Evolutionary conservation across 1,284 basidiomycete genomes (phyloP).

Genomic region (Athelia sp.): DNA sequence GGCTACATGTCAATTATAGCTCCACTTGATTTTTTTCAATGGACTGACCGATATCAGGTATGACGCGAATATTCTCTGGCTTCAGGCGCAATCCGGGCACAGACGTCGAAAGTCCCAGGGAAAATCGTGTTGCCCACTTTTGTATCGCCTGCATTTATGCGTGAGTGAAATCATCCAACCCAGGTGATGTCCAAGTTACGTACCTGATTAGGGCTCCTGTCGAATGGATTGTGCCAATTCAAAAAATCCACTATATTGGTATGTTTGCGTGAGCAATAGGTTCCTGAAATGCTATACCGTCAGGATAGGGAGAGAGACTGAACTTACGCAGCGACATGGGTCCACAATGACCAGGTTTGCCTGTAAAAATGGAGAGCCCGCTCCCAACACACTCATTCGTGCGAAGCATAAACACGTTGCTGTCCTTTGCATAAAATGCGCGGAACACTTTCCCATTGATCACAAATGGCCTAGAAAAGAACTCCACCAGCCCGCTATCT

Average conservation of each 20-base stretch:
- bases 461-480: conserved; percentile 33
- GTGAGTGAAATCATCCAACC: conserved; percentile 21
- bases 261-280: too few species aligned
- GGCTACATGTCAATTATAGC: too few species aligned
- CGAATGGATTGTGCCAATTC: conserved; percentile 19
- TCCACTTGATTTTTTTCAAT: too few species aligned
- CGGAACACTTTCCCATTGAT: conserved; percentile 38
- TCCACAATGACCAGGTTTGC: conserved; percentile 23
- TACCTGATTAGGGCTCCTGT: conserved; percentile 25
- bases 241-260: conserved; percentile 9
- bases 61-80: conserved; percentile 17
- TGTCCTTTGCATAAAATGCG: conserved; percentile 39
- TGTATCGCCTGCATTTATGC: conserved; percentile 25
- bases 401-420: conserved; percentile 38
- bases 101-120: conserved; percentile 35
- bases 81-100: conserved; percentile 24
- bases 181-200: conserved; percentile 2
- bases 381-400: conserved; percentile 22
- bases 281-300: too few species aligned
- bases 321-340: conserved; percentile 9
- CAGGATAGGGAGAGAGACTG: too few species aligned
- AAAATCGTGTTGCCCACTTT: conserved; percentile 46
- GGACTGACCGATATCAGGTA: conserved; percentile 33
- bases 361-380: conserved; percentile 20
- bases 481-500: conserved; percentile 21